Base-by-base conservation (phyloP, 176 grass and related monocot genomes). In the Oryza meridionalis region DNA sequence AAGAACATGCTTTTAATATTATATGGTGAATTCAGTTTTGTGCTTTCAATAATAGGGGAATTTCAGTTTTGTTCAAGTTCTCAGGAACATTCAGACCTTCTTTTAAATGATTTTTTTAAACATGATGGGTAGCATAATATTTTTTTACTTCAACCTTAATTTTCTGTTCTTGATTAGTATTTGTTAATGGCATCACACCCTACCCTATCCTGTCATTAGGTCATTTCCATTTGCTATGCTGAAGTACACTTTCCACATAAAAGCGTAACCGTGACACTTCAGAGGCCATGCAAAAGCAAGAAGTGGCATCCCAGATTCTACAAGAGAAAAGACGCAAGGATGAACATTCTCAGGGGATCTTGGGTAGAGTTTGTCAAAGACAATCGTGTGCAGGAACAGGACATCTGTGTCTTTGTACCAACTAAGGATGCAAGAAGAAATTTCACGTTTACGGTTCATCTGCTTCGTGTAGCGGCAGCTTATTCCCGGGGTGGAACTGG, bases 341-440 rank as follows among this genome's bases (percentile, higher is more conserved):
- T 25, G 9, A 63, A 35, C n/a, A 47, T 87, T 16, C 75, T 88
- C 67, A 67, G 2, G 1, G 84, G 88, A 25, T 43, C 76, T 7
- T 94, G 92, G 89, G 19, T 63, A 29, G 29, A 69, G 22, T 94
- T 94, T 37, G 77, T 89, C 53, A 16, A 1, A 15, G 89, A 91
- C 22, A 91, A 94, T 35, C 85, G 44, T 49, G 37, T 94, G 53
- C 73, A 50, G 13, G 84, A 75, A 15, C 86, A 77, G 11, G 86
- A 94, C 42, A 70, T 87, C 31, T 91, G 92, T 73, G 13, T 78
- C 15, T 75, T 94, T 76, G 62, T 61, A 55, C 81, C 79, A 0
- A 16, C 16, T 35, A 91, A 67, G 50, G 73, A 9, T 47, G 31
- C 19, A 40, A 40, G 38, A 45, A 59, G 25, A 14, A 74, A 14